These are phyloP conservation scores for Elsinoe australis DNA, from an alignment of 2,329 filamentous ascomycete genomes.

Conservation along the genomic window DNA sequence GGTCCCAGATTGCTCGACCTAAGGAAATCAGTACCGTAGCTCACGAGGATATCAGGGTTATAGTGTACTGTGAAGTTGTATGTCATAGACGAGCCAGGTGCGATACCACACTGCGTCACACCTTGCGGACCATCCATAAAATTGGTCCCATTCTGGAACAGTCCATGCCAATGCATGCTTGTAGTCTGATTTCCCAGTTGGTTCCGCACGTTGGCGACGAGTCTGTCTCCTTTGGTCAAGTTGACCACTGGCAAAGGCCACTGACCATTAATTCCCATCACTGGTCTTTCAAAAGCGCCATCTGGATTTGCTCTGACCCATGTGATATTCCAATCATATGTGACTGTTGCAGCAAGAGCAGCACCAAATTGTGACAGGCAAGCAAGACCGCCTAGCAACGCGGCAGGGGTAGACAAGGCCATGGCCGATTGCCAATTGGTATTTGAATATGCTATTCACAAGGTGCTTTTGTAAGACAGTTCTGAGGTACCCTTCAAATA, in stretches of 20 bases:
- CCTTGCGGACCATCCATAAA: constrained; percentile 65
- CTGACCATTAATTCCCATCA: constrained; percentile 64
- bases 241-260: constrained; percentile 68
- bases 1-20: constrained; percentile 44
- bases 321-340: constrained; percentile 46
- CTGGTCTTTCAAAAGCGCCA: constrained; percentile 41
- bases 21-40: constrained; percentile 33
- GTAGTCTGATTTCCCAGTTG: constrained; percentile 56
- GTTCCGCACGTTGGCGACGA: constrained; percentile 64
- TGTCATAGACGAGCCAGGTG: constrained; percentile 53
- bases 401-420: background rate
- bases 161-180: constrained; percentile 67
- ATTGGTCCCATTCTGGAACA: constrained; percentile 69
- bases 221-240: constrained; percentile 63
- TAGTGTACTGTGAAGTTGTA: constrained; percentile 59
- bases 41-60: too few species aligned
- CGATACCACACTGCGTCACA: constrained; percentile 60
- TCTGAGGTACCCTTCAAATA: too few species aligned
- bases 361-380: constrained; percentile 29
- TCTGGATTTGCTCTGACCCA: constrained; percentile 52
- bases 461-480: too few species aligned
- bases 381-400: constrained; percentile 37
- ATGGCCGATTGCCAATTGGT: background rate
- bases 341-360: constrained; percentile 30
- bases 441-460: too few species aligned